Evolutionary conservation across 2,329 filamentous ascomycete genomes (phyloP).

Genomic region (Raffaelea deltoideospora): DNA sequence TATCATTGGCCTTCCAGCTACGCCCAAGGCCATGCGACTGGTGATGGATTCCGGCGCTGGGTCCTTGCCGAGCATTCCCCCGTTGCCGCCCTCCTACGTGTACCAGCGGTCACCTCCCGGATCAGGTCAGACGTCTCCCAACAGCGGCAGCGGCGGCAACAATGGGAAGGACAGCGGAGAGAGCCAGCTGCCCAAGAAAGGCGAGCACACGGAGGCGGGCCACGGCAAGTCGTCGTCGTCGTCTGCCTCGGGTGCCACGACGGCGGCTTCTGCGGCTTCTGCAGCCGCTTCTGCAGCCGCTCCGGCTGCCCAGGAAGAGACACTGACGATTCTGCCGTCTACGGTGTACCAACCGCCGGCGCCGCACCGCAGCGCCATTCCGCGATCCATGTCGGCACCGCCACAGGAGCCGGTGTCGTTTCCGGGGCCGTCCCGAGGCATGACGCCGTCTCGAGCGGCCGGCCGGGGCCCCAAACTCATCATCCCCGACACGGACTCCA

Average conservation of each 20-base stretch:
- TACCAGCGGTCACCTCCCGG: slow-evolving; percentile 21
- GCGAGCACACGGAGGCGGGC: no score
- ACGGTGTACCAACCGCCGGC: slow-evolving; percentile 43
- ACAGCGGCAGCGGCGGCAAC: slow-evolving; percentile 15
- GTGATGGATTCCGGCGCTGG: slow-evolving; percentile 47
- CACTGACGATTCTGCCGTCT: slow-evolving; percentile 37
- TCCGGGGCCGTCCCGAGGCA: no score
- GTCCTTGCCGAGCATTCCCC: slow-evolving; percentile 38
- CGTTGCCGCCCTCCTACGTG: slow-evolving; percentile 31
- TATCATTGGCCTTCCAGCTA: slow-evolving; percentile 70
- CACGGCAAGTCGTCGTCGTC: no score
- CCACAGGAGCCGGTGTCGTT: no score
- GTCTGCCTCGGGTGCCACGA: no score
- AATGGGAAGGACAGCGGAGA: slow-evolving; percentile 10
- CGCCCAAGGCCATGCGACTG: slow-evolving; percentile 79
- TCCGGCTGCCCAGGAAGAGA: slow-evolving; percentile 4
- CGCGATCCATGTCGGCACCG: slow-evolving; percentile 48
- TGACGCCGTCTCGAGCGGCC: neutral
- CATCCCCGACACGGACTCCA: no score
- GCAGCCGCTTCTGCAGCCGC: no score
- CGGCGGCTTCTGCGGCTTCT: no score
- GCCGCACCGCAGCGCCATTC: slow-evolving; percentile 26
- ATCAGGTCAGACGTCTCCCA: slow-evolving; percentile 14
- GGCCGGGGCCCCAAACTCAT: slow-evolving; percentile 3
- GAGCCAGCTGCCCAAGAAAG: no score